Percentiles rank a stretch among this genome's conserved stretches.
Evolutionary conservation across 805 yeast genomes (phyloP).

Genomic region (Saccharomyces paradoxus): DNA sequence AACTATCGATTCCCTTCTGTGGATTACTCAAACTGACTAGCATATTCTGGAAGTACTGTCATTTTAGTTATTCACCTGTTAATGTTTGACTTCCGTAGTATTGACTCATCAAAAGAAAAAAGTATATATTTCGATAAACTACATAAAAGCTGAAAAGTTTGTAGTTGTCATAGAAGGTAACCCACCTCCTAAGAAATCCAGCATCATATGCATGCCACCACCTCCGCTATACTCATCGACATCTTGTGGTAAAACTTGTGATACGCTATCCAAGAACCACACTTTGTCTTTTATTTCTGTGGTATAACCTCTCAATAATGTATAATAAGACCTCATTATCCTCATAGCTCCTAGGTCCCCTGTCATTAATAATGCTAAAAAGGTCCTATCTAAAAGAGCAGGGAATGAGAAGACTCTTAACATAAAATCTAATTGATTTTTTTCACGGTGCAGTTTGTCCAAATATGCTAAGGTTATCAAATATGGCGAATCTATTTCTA

Average conservation of each 20-base stretch:
- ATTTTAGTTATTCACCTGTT: too few relatives aligned
- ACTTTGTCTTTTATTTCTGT: conserved; percentile 82
- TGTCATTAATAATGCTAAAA: conserved; percentile 66
- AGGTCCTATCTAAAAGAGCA: conserved; percentile 76
- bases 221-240: conserved; percentile 91
- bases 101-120: background rate
- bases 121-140: conserved; percentile 2
- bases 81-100: too few relatives aligned
- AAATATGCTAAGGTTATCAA: conserved; percentile 76
- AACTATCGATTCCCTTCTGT: too few relatives aligned
- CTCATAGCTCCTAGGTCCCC: conserved; percentile 87
- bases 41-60: too few relatives aligned
- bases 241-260: conserved; percentile 82
- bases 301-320: conserved; percentile 70
- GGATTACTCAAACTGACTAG: too few relatives aligned
- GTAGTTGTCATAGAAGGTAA: conserved; percentile 41
- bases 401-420: conserved; percentile 88
- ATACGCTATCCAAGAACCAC: conserved; percentile 91
- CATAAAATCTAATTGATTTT: conserved; percentile 79
- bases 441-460: conserved; percentile 73
- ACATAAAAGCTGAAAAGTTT: conserved; percentile 29
- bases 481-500: conserved; percentile 75
- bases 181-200: conserved; percentile 74
- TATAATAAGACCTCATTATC: conserved; percentile 83
- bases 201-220: conserved; percentile 89